Base-by-base conservation (phyloP, 1,139 yeast genomes). In the Tardiomyces depauwii region DNA sequence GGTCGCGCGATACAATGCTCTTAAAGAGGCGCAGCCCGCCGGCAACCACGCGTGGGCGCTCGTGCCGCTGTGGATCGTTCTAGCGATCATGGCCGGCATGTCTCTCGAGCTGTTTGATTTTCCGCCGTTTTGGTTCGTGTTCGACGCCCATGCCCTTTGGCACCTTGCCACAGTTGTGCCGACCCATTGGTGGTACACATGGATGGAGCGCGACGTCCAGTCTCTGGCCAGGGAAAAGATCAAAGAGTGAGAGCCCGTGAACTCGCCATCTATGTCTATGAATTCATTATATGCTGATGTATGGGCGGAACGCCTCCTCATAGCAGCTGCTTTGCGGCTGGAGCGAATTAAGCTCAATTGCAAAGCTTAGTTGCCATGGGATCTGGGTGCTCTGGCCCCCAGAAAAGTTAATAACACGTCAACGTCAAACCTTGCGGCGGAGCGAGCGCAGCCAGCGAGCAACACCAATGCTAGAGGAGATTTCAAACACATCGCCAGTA, bases 81-180 rank as follows among this genome's bases (percentile, higher is more conserved):
- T 58, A 45, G 52, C 79, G 40, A 74, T 91, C 14, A 59, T 78
- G 1, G 53, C 74, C 18, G 96, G 96, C 1, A 86, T 88, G 94
- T 72, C 82, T 14, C 74, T 89, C 52, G 98, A 91, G 61, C 67
- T 91, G 38, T 83, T 88, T 62, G 98, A 91, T 63, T 91, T 89
- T 60, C 77, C 95, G 5, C 95, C 91, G 2, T 47, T 60, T 32
- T 68, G 62, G 45, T 81, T 76, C 52, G 72, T 83, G 47, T 62
- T 91, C 1, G 98, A 91, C 65, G 96, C 98, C 0, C 98, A 91
- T 63, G 80, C 96, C 1, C 66, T 89, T 49, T 89, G 97, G 97
- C 98, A 89, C 63, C 61, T 63, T 14, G 66, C 71, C 2, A 67
- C 72, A 0, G 60, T 66, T 2, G 10, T 65, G 12, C 71, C 71